Percentiles rank a stretch among this genome's conserved stretches.
These are phyloP conservation scores for Hanseniaspora occidentalis DNA, from an alignment of 805 yeast genomes.

Conservation along the genomic window DNA sequence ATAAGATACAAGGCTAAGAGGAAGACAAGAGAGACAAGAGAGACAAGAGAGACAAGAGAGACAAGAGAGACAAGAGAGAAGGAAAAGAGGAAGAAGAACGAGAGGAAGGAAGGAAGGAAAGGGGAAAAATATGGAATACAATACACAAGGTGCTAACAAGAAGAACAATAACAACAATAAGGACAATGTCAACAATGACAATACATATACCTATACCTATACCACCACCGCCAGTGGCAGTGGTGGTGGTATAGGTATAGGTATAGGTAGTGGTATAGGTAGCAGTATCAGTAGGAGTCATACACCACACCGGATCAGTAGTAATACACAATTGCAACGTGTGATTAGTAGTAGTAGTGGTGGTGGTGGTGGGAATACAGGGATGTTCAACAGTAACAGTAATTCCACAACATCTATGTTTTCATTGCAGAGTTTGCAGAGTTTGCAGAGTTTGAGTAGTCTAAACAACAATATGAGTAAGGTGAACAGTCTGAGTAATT, in stretches of 20 bases:
- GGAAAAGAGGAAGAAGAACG: too few relatives aligned
- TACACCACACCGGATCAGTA: background rate
- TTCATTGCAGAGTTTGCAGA: background rate
- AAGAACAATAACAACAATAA: background rate
- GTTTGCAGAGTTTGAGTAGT: background rate
- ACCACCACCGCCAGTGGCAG: background rate
- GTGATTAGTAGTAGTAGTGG: conserved; percentile 3
- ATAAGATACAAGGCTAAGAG: too few relatives aligned
- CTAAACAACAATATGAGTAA: too few relatives aligned
- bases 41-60: too few relatives aligned
- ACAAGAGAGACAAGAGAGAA: too few relatives aligned
- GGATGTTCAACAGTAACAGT: background rate
- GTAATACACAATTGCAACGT: conserved; percentile 1
- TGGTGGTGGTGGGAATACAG: background rate
- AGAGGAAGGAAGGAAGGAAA: too few relatives aligned
- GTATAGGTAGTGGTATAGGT: too few relatives aligned
- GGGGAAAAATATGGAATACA: too few relatives aligned
- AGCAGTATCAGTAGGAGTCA: too few relatives aligned
- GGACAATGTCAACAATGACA: background rate
- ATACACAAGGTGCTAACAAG: background rate
- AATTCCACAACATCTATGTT: background rate
- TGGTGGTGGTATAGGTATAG: background rate
- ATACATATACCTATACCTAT: background rate
- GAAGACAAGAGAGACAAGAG: too few relatives aligned
- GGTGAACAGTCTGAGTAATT: too few relatives aligned